Evolutionary conservation across 2,329 filamentous ascomycete genomes (phyloP).

Genomic region (Colletotrichum cordylinicola): DNA sequence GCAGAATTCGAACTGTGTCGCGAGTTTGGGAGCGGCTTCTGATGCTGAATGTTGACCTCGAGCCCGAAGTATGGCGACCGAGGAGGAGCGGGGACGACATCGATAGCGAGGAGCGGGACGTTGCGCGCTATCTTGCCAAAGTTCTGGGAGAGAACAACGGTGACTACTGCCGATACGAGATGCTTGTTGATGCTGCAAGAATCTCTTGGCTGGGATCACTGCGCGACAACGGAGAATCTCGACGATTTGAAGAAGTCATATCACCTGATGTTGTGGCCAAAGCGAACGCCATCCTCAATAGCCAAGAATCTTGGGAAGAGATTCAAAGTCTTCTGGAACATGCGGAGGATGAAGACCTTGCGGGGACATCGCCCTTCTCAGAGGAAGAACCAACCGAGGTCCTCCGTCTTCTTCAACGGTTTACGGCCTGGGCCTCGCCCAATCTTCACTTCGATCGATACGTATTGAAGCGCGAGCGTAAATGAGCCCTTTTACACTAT

Average conservation of each 20-base stretch:
- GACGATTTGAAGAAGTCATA: neutral
- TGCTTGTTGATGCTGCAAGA: neutral
- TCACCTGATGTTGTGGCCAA: neutral
- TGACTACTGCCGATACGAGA: neutral
- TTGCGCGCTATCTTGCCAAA: neutral
- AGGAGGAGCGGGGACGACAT: neutral
- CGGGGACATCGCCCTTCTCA: neutral
- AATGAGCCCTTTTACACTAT: neutral
- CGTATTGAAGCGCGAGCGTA: neutral
- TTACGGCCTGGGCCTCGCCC: neutral
- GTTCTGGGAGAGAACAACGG: neutral
- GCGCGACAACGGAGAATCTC: neutral
- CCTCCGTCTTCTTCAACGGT: neutral
- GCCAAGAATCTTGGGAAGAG: neutral
- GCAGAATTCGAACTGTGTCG: neutral
- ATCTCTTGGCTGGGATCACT: neutral
- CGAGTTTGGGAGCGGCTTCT: neutral
- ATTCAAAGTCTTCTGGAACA: neutral
- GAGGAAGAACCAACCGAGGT: neutral
- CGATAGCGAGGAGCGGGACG: neutral
- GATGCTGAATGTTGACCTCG: rapidly evolving
- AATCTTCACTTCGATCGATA: neutral
- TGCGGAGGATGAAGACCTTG: neutral
- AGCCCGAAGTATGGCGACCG: neutral
- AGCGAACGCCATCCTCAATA: neutral